These are phyloP conservation scores for Kodamaea kaohsiungensis DNA, from an alignment of 805 yeast genomes.

Conservation along the genomic window DNA sequence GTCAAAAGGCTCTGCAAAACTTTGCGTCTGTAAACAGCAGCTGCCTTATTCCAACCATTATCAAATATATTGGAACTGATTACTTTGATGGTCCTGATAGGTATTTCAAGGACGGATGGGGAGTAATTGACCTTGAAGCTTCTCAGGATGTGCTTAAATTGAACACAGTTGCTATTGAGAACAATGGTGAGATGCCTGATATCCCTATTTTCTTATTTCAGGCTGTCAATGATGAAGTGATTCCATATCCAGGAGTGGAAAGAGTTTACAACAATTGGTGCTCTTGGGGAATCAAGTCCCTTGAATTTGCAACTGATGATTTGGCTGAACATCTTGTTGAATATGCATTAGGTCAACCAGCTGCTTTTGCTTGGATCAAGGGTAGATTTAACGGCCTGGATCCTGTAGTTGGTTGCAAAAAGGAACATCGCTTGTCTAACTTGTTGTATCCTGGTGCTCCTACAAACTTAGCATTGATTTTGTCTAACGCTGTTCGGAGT, in stretches of 20 bases:
- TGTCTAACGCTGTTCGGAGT: background rate
- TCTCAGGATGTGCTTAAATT: slow-evolving; percentile 12
- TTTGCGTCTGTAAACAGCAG: background rate
- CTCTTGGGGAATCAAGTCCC: slow-evolving; percentile 21
- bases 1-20: background rate
- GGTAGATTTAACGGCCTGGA: slow-evolving; percentile 17
- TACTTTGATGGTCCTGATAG: slow-evolving; percentile 15
- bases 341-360: slow-evolving; percentile 12
- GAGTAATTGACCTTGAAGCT: slow-evolving; percentile 14
- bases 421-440: slow-evolving; percentile 44
- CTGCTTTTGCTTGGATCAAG: slow-evolving; percentile 20
- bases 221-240: slow-evolving; percentile 11
- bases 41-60: slow-evolving; percentile 5
- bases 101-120: slow-evolving; percentile 17
- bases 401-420: slow-evolving; percentile 19
- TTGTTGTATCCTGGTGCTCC: slow-evolving; percentile 45
- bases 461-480: background rate
- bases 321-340: slow-evolving; percentile 27
- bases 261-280: slow-evolving; percentile 29
- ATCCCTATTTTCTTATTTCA: slow-evolving; percentile 15
- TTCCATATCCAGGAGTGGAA: slow-evolving; percentile 11
- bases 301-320: slow-evolving; percentile 28
- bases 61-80: slow-evolving; percentile 3
- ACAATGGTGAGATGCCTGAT: slow-evolving; percentile 12
- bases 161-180: slow-evolving; percentile 22